Evolutionary conservation across 805 yeast genomes (phyloP).

Genomic region (Ogataea zsoltii): DNA sequence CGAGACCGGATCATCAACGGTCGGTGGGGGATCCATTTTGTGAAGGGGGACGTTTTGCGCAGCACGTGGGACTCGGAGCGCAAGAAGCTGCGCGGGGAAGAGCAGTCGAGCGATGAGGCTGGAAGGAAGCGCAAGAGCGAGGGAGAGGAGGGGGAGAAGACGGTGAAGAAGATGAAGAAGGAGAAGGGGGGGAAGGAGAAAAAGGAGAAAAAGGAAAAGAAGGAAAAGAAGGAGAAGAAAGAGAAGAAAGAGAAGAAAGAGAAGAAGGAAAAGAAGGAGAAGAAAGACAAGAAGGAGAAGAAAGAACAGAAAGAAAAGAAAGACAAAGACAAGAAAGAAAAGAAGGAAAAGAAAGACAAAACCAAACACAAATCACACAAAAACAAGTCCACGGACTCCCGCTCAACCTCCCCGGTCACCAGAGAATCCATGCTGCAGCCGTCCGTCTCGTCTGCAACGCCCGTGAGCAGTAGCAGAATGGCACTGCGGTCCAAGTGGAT

Average conservation of each 20-base stretch:
- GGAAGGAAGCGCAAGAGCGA: conserved; percentile 17
- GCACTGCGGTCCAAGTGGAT: conserved; percentile 87
- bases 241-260: conserved; percentile 29
- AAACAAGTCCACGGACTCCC: too few relatives aligned
- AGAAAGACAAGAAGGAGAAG: conserved; percentile 11
- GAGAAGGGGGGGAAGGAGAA: conserved; percentile 26
- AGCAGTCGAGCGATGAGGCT: conserved; percentile 25
- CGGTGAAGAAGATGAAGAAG: conserved; percentile 25
- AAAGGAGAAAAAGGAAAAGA: conserved; percentile 30
- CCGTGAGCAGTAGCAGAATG: conserved; percentile 51
- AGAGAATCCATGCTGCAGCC: conserved; percentile 45
- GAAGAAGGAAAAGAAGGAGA: conserved; percentile 21
- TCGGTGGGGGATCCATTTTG: conserved; percentile 84
- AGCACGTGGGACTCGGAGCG: conserved; percentile 79
- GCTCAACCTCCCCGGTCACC: conserved; percentile 31
- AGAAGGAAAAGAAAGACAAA: too few relatives aligned
- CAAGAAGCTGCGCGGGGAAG: conserved; percentile 34
- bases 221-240: conserved; percentile 31
- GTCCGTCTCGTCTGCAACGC: conserved; percentile 28
- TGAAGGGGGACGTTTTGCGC: conserved; percentile 77
- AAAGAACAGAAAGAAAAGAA: conserved; percentile 32
- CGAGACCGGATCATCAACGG: conserved; percentile 75
- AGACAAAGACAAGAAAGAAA: neutral
- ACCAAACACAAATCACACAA: too few relatives aligned
- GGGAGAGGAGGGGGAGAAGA: conserved; percentile 31